phyloP scores from a whole-genome alignment of 257 asterid genomes.

The Haberlea rhodopensis region DNA sequence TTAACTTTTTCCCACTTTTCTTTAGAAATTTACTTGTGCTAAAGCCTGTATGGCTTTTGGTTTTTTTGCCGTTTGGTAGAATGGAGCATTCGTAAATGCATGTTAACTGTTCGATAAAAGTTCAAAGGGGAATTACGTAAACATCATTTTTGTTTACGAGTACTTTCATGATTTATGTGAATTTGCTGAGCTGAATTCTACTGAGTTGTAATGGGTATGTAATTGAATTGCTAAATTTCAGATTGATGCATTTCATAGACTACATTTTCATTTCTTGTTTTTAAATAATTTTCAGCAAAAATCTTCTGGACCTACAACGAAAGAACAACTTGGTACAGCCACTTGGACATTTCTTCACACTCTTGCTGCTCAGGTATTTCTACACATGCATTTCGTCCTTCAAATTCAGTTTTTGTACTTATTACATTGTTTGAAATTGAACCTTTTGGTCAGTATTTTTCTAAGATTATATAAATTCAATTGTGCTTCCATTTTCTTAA shows the following conservation, averaged over 20 bases:
- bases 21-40: too few species aligned
- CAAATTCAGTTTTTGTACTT: neutral
- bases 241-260: neutral
- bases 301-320: constrained; percentile 56
- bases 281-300: constrained; percentile 40
- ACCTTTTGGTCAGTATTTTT: neutral
- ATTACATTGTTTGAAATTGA: too few species aligned
- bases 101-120: constrained; percentile 48
- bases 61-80: too few species aligned
- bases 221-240: neutral
- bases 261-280: neutral
- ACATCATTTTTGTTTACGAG: neutral
- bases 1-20: too few species aligned
- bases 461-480: constrained; percentile 9
- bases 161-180: neutral
- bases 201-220: neutral
- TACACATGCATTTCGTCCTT: neutral
- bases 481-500: too few species aligned
- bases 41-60: too few species aligned
- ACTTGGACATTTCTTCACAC: constrained; percentile 98
- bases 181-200: neutral
- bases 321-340: constrained; percentile 92
- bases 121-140: constrained; percentile 29
- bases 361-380: constrained; percentile 85
- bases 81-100: constrained; percentile 6